A percentile compares a stretch with the other conserved stretches of the same genome.
Conservation (phyloP, 2,329 filamentous ascomycete species). For the Colletotrichum sp. region DNA sequence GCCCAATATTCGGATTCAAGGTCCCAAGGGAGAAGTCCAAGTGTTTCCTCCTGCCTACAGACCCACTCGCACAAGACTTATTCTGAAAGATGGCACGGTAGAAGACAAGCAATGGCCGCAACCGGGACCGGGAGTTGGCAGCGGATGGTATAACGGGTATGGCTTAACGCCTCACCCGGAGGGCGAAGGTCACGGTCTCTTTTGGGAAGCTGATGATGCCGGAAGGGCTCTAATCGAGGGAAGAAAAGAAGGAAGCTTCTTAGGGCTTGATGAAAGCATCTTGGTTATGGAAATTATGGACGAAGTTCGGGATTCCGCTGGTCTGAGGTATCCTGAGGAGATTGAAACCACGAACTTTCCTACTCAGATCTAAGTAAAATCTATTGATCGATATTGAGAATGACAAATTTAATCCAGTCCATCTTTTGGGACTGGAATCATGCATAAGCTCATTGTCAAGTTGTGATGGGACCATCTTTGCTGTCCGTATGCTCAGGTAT, state of each 20-base stretch:
- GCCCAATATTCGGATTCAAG: constrained; percentile 81
- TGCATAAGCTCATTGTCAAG: background rate
- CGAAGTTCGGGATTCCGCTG: background rate
- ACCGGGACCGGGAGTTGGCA: constrained; percentile 13
- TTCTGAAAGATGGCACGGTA: constrained; percentile 55
- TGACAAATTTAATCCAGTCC: background rate
- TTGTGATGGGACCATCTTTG: background rate
- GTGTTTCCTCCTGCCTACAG: constrained; percentile 75
- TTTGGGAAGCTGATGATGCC: constrained; percentile 85
- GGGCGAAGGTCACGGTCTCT: constrained; percentile 78
- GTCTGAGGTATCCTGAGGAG: background rate
- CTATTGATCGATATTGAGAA: background rate
- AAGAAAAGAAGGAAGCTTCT: constrained; percentile 72
- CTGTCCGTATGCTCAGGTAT: background rate
- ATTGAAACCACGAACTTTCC: background rate
- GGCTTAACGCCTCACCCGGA: background rate
- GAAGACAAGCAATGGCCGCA: constrained; percentile 52
- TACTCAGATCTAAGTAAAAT: background rate
- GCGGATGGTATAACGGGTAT: background rate
- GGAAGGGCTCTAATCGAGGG: constrained; percentile 78
- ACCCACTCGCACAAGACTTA: constrained; percentile 68
- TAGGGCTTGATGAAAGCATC: constrained; percentile 79
- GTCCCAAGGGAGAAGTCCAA: constrained; percentile 81
- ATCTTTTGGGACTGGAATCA: background rate
- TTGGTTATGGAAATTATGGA: constrained; percentile 81